Evolutionary conservation across 2,329 filamentous ascomycete species (phyloP), one percentile per base, ranked within the genome.

Genomic region (Phialemoniopsis sp.): DNA sequence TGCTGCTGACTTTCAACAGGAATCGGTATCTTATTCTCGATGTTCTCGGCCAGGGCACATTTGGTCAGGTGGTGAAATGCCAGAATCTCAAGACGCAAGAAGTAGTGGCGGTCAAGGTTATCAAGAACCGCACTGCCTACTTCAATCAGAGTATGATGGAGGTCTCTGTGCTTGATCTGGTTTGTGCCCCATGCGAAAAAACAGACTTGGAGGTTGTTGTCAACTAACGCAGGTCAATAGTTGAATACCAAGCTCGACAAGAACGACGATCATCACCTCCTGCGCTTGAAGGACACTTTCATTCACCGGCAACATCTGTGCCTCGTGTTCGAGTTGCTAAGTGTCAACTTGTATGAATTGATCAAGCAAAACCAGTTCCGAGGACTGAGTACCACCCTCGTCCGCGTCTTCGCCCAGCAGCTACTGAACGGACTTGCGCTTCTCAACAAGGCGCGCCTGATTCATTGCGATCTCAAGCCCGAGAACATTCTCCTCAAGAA

Each of bases 131-230:
- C 55, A 98, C 93, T 2, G 93, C 93, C 29, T 98, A 98, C 63
- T 98, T 98, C 71, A 98, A 98, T 59, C 93, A 98, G 64, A 97
- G 93, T 63, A 98, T 98, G 93, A 98, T 98, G 93, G 93, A 98
- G 60, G 93, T 98, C 26, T 98, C 93, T 2, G 93, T 98, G 17
- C 73, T 98, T 42, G 93, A 98, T 63, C 60, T 98, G 73, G 89
- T 94, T 73, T 42, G 79, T 17, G 31, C 21, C 6, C 21, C 10
- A 26, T 36, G 14, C 10, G 35, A 3, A 4, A 9, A 13, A 13
- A 5, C 10, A 10, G n/a, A 8, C 5, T 9, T 34, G 6, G 7
- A 8, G 32, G 32, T 17, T 5, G 9, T 19, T 34, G 32, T 17
- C 4, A 13, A 17, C 32, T 14, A 21, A n/a, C 17, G 15, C 8